Evolutionary conservation across 2,329 filamentous ascomycete species (phyloP), one percentile per base, ranked within the genome.

Genomic region (Albophoma yamanashiensis): DNA sequence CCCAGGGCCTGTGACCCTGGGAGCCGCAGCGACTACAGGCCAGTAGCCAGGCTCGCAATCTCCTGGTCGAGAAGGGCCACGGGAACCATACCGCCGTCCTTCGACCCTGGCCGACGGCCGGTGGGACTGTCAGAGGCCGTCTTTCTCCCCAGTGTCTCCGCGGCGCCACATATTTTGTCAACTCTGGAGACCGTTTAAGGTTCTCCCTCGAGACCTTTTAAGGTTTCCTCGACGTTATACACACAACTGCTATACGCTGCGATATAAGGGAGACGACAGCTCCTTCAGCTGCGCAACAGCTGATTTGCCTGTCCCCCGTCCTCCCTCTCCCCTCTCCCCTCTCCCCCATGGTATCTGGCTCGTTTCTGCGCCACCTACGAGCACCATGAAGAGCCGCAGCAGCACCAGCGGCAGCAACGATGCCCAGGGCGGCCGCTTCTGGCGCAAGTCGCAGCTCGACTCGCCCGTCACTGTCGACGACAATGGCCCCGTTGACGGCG

Each of bases 361-460:
- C 38, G 55, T 31, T 36, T 27, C 5, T 11, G 2, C 36, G 36
- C 55, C 6, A 20, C 14, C 36, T 7, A 27, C 36, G 55, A 47
- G 56, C 40, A 25, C 14, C 15, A 57, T 50, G 39, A 57, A 50
- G 42, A 12, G 17, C 56, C 20, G 40, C 25, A 63, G 62, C 55
- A 64, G 62, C 55, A 60, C 8, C 40, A n/a, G 27, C 25, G 63
- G 62, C 55, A 64, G 62, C 45, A 60, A 58, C 43, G 66, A 69
- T 43, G 55, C 59, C 22, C 40, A 59, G 22, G 62, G 64, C 60
- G 59, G 60, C 45, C 70, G 68, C 55, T 68, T 69, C 62, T 71
- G 69, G 69, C 67, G 66, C 61, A 57, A 61, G 59, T 73, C 69
- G 58, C 69, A 70, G 60, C 63, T 69, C 9, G 66, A 64, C 22